Percentiles rank a stretch among this genome's conserved stretches.
phyloP scores from a whole-genome alignment of 2,329 filamentous ascomycete species.

The Colletotrichum brevisporum region DNA sequence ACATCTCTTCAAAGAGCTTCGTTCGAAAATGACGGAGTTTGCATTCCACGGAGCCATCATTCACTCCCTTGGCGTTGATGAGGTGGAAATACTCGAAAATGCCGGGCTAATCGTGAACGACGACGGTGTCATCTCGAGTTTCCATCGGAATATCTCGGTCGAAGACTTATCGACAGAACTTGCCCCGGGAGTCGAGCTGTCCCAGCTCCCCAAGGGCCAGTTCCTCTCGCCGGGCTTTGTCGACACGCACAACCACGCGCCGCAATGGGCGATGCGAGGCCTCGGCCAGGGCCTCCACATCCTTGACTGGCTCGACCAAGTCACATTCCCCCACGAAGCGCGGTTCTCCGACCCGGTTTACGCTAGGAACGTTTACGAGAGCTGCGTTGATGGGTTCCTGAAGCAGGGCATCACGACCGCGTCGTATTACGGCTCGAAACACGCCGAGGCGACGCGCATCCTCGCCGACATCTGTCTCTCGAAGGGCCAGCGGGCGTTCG shows the following conservation, averaged over 20 bases:
- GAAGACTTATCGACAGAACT: conserved; percentile 16
- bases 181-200: conserved; percentile 42
- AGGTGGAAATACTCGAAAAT: conserved; percentile 56
- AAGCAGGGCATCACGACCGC: conserved; percentile 74
- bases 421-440: conserved; percentile 71
- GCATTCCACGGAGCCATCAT: conserved; percentile 59
- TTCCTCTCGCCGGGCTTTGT: conserved; percentile 74
- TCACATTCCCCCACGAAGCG: conserved; percentile 76
- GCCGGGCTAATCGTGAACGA: conserved; percentile 51
- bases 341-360: conserved; percentile 69
- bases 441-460: conserved; percentile 69
- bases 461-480: conserved; percentile 67
- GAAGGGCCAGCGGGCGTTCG: conserved; percentile 70
- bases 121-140: conserved; percentile 44
- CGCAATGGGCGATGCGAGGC: conserved; percentile 66
- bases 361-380: conserved; percentile 64
- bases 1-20: background rate
- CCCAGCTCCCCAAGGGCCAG: conserved; percentile 55
- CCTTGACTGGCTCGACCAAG: conserved; percentile 74
- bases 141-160: conserved; percentile 40
- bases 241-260: conserved; percentile 79
- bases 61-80: conserved; percentile 52
- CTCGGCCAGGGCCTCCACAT: conserved; percentile 66
- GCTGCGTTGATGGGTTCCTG: conserved; percentile 70
- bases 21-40: conserved; percentile 1